Evolutionary conservation across 345 rosid species (phyloP), one percentile per base, ranked within the genome.

Genomic region (Syzygium aromaticum): DNA sequence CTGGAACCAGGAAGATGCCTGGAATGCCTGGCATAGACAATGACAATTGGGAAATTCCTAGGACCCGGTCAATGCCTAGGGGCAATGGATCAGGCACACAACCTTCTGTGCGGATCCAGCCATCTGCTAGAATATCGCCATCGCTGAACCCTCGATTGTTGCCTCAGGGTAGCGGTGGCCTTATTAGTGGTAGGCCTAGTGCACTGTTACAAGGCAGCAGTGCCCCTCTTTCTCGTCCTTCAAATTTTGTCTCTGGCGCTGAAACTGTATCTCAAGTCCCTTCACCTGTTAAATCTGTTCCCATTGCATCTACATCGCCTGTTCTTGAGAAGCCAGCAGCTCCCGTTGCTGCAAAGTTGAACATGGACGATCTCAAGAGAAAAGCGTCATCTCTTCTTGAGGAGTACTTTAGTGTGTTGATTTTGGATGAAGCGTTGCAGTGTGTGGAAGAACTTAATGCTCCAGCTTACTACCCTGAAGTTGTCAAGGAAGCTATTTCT

Each of bases 1-100:
- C 99, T 23, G 98, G 98, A 84, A 88, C 92, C 6, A 94, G 98
- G 90, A 95, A 94, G 91, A 95, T 96, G 98, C 98, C 96, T 43
- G 98, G 98, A 54, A 92, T 93, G 95, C 99, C 97, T 64, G 98
- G 95, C 61, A 87, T 88, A 77, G 97, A 97, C 87, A 89, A 87
- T 91, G 98, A 94, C 88, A 93, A 95, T 84, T 96, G 98, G 99
- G 98, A 94, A 90, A 86, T 93, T 52, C 94, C 94, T 0, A 91
- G 96, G 88, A 85, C 91, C 56, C 94, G 97, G 27, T 89, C 99
- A 40, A 93, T 93, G 93, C 95, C 95, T 23, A 94, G 98, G 90
- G 98, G 98, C 25, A 95, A 94, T 86, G 95, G 93, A 61, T 84
- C 89, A 30, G 90, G 90, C 56, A 52, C 87, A 52, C 98, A 91